Evolutionary conservation across 768 basidiomycete genomes (phyloP).

Genomic region (Tulasnella sp.): DNA sequence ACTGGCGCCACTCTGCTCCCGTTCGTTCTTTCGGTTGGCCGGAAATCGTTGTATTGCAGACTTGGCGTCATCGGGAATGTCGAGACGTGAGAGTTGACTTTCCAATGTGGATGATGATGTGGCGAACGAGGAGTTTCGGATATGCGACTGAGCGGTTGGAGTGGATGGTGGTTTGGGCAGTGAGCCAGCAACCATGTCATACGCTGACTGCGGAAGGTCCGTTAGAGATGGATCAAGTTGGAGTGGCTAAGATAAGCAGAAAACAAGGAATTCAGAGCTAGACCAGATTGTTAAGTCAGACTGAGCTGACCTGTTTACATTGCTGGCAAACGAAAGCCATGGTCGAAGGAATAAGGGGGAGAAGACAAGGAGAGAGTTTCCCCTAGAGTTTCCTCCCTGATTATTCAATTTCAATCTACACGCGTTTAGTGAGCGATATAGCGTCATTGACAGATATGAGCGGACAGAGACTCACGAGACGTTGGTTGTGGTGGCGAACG

Average conservation of each 20-base stretch:
- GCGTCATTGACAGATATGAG: not conserved
- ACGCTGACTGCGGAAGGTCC: slow-evolving; percentile 74
- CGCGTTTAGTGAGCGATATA: too few species aligned
- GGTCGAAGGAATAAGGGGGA: not conserved
- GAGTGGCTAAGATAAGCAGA: slow-evolving; percentile 47
- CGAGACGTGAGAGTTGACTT: slow-evolving; percentile 42
- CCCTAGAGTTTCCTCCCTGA: not conserved
- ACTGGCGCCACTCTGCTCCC: slow-evolving; percentile 34
- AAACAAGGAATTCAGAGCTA: not conserved
- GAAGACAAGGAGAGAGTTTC: not conserved
- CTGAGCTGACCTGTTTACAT: slow-evolving; percentile 50
- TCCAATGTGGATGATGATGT: slow-evolving; percentile 25
- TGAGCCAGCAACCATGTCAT: slow-evolving; percentile 72
- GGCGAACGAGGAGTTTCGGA: slow-evolving; percentile 24
- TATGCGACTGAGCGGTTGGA: slow-evolving; percentile 30
- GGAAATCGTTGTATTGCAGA: slow-evolving; percentile 39
- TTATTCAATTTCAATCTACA: too few species aligned
- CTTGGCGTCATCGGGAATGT: slow-evolving; percentile 47
- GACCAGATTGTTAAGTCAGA: not conserved
- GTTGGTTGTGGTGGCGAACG: not conserved
- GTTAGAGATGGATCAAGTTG: slow-evolving; percentile 91
- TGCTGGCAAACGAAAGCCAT: slow-evolving; percentile 53
- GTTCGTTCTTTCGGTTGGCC: not conserved
- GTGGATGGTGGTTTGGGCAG: slow-evolving; percentile 49
- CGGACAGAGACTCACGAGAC: not conserved